Evolutionary conservation across 2,329 filamentous ascomycete genomes (phyloP).

Genomic region (Trichoderma sp.): DNA sequence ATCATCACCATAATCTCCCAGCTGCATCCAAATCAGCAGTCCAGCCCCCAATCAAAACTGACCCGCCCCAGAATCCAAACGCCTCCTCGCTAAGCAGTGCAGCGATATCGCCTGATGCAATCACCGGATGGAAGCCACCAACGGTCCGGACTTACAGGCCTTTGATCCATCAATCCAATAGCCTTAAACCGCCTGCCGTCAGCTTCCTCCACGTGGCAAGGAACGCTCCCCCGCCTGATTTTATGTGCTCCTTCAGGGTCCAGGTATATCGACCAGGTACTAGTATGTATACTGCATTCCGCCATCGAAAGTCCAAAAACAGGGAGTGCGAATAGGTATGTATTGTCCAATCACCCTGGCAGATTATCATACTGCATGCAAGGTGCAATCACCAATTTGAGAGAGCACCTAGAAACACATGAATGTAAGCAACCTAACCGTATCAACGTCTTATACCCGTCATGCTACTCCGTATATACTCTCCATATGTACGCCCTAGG

Average conservation of each 20-base stretch:
- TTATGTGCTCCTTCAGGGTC: background rate
- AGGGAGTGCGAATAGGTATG: background rate
- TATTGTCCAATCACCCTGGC: background rate
- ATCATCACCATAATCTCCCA: too few species aligned
- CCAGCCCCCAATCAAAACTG: background rate
- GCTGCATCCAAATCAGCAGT: background rate
- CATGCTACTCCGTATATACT: background rate
- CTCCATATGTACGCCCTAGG: too few species aligned
- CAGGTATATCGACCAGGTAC: too few species aligned
- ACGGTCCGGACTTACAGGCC: background rate
- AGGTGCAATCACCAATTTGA: background rate
- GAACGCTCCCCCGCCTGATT: background rate
- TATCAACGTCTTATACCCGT: background rate
- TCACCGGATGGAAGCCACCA: conserved; percentile 5
- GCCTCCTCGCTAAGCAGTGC: background rate
- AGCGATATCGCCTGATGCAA: background rate
- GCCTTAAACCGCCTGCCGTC: background rate
- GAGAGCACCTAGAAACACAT: too few species aligned
- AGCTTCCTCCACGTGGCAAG: background rate
- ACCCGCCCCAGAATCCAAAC: background rate
- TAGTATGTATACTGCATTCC: too few species aligned
- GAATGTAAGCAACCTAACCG: background rate
- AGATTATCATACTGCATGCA: background rate
- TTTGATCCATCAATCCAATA: background rate
- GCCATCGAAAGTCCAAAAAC: background rate